Base-by-base conservation (phyloP, 164 flowering plant genomes). In the Vitis amurensis region DNA sequence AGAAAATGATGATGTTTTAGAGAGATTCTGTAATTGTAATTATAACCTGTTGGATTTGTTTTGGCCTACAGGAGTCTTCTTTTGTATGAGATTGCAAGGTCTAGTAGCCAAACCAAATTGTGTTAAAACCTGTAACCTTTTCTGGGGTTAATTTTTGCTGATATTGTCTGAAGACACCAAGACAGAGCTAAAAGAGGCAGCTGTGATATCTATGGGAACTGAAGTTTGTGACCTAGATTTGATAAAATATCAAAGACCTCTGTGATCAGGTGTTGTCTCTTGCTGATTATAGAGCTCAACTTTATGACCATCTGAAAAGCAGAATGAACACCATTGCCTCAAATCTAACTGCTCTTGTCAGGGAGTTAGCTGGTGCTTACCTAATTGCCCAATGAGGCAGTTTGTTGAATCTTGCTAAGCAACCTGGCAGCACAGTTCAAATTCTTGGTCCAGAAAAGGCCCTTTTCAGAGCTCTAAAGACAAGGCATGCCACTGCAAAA, bases 381-480 rank as follows among this genome's bases (percentile, higher is more conserved):
- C 90, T 91, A 9, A 93, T 93, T 79, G 90, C 97, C 30, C 98
- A 91, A 78, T 97, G 97, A 0, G 97, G 98, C 58, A 93, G 97
- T 74, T 87, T 93, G 84, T 55, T 93, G 72, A 93, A 91, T 75
- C 93, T 90, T 51, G 90, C 98, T 15, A 93, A 93, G 78, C 96
- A 93, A 83, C 97, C 94, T 65, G 95, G 97, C 9, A 93, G 97
- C 74, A 93, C 96, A 7, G 88, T 93, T 63, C 96, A 91, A 81
- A 90, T 91, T 78, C 94, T 91, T 69, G 98, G 97, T 27, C 97
- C 98, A 31, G 98, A 93, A 70, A 91, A 91, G 82, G 97, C 97
- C 27, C 91, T 91, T 31, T 93, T 93, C 71, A 90, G 99, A 76
- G 99, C 98, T 63, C 74, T 95, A 69, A 95, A 95, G 82, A 88